phyloP scores from a whole-genome alignment of 1,284 basidiomycete genomes.

The Marasmius sp. region DNA sequence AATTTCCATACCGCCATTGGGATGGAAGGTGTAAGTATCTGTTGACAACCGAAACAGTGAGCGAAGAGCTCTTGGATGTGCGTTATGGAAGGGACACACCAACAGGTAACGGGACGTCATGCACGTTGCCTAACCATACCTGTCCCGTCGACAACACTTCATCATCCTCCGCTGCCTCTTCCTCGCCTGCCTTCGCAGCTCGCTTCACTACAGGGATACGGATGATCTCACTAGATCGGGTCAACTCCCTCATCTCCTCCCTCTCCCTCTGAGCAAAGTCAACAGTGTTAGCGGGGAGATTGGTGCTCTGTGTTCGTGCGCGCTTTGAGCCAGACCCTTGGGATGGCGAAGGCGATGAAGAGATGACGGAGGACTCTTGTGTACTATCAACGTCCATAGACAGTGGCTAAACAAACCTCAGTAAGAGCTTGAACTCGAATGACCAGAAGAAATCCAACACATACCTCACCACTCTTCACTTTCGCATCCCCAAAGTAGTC shows the following conservation, averaged over 20 bases:
- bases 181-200: not conserved
- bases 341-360: slow-evolving; percentile 16
- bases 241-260: slow-evolving; percentile 89
- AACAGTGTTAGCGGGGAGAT: slow-evolving; percentile 53
- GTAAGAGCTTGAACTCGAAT: not conserved
- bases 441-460: not conserved
- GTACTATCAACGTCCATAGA: not conserved
- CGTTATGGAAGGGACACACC: not conserved
- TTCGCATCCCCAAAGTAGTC: not conserved
- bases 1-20: not conserved
- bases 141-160: slow-evolving; percentile 43
- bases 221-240: slow-evolving; percentile 80
- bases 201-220: slow-evolving; percentile 27
- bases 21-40: not conserved
- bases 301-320: not conserved
- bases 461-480: not conserved
- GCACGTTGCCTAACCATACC: slow-evolving; percentile 76
- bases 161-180: slow-evolving; percentile 17
- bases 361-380: not conserved
- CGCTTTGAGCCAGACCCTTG: slow-evolving; percentile 1
- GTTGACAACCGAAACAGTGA: not conserved
- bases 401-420: not conserved
- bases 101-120: slow-evolving; percentile 65
- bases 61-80: not conserved
- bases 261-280: slow-evolving; percentile 79